These are phyloP conservation scores for Alternaria longipes DNA, from an alignment of 2,329 filamentous ascomycete species.

Conservation along the genomic window DNA sequence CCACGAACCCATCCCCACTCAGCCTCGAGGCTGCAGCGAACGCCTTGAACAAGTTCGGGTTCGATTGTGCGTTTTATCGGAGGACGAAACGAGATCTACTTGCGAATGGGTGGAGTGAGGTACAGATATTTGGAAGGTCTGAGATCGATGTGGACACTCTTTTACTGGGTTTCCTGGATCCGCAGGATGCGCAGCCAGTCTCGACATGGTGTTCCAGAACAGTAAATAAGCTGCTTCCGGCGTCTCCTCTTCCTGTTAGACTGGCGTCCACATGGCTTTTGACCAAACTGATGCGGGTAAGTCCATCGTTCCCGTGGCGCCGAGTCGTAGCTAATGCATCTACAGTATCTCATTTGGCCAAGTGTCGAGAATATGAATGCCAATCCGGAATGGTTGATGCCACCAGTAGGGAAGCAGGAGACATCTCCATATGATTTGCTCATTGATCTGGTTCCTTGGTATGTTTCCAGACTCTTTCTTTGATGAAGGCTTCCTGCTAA, in stretches of 20 bases:
- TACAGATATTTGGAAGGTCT: conserved; percentile 44
- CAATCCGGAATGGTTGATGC: conserved; percentile 49
- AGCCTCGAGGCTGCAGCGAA: conserved; percentile 30
- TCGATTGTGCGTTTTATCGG: conserved; percentile 47
- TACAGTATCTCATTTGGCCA: conserved; percentile 50
- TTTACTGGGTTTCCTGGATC: conserved; percentile 46
- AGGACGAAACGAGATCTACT: conserved; percentile 46
- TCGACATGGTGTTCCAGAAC: conserved; percentile 46
- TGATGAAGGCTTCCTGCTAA: conserved; percentile 19
- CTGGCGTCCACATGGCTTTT: conserved; percentile 46
- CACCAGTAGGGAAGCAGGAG: conserved; percentile 40
- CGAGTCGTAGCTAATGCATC: conserved; percentile 17
- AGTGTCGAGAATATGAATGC: conserved; percentile 47
- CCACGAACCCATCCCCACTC: conserved; percentile 31
- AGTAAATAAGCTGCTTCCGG: conserved; percentile 42
- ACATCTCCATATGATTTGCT: conserved; percentile 44
- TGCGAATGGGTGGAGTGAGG: conserved; percentile 43
- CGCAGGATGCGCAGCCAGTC: conserved; percentile 45
- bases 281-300: conserved; percentile 49
- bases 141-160: conserved; percentile 49
- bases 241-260: conserved; percentile 37
- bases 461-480: conserved; percentile 13
- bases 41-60: conserved; percentile 43
- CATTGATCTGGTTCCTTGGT: conserved; percentile 49
- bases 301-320: conserved; percentile 16